Conservation (phyloP, 495 filamentous ascomycete genomes). For the Neurospora sublineolata region DNA sequence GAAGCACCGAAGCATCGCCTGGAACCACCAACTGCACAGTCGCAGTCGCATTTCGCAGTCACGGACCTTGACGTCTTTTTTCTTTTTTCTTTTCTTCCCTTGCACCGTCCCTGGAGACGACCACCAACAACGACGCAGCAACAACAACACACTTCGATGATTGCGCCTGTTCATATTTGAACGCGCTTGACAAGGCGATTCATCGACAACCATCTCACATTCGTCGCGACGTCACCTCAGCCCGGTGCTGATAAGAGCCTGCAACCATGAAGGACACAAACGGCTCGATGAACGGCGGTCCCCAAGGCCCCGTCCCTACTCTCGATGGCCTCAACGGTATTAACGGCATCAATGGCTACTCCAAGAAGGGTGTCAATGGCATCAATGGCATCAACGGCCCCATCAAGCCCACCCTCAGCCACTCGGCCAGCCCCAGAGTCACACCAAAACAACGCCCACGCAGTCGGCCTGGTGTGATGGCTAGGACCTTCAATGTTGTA, state of each 20-base stretch:
- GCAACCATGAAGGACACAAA: slow-evolving; percentile 23
- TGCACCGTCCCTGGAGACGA: not conserved
- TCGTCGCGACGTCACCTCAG: slow-evolving; percentile 1
- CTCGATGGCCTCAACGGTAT: not conserved
- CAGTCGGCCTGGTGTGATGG: slow-evolving; percentile 26
- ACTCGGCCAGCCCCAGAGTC: slow-evolving; percentile 13
- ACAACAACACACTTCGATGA: not conserved
- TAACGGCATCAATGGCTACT: not conserved
- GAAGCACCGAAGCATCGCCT: not conserved
- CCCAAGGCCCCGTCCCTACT: not conserved
- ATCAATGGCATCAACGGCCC: slow-evolving; percentile 16
- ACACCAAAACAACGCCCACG: slow-evolving; percentile 11
- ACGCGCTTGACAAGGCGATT: not conserved
- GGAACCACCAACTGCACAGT: not conserved
- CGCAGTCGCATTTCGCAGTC: not conserved
- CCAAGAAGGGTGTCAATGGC: not conserved
- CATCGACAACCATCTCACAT: not conserved
- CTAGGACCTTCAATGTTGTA: slow-evolving; percentile 42
- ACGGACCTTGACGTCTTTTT: not conserved
- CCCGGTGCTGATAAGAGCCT: slow-evolving; percentile 14
- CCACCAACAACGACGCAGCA: not conserved
- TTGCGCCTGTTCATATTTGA: not conserved
- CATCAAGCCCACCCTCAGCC: slow-evolving; percentile 18
- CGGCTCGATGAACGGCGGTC: slow-evolving; percentile 17
- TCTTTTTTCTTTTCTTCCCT: not conserved